These are phyloP conservation scores for Dalbergia cochinchinensis DNA, from an alignment of 306 rosid species.

Conservation along the genomic window DNA sequence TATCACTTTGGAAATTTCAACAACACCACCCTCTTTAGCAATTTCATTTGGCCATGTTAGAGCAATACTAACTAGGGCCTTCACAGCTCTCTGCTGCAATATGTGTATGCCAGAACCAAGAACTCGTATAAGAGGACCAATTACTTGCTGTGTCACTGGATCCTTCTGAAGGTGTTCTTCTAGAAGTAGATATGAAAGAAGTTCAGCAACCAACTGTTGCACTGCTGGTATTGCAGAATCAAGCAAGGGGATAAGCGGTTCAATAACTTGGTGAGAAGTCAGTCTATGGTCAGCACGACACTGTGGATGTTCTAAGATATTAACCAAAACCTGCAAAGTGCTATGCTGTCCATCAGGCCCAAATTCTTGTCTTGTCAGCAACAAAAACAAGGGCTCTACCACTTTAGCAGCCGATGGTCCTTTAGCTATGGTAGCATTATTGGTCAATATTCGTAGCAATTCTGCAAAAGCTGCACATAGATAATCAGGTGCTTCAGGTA, in stretches of 20 bases:
- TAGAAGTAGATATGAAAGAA: slow-evolving; percentile 85
- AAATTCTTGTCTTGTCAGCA: slow-evolving; percentile 83
- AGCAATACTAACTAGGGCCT: slow-evolving; percentile 96
- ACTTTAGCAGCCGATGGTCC: slow-evolving; percentile 93
- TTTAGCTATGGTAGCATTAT: slow-evolving; percentile 95
- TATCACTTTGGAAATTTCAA: slow-evolving; percentile 91
- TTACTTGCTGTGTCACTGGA: slow-evolving; percentile 85
- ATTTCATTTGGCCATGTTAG: slow-evolving; percentile 96
- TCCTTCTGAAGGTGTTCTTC: slow-evolving; percentile 95
- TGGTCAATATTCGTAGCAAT: slow-evolving; percentile 93
- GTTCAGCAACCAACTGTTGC: slow-evolving; percentile 98
- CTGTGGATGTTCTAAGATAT: slow-evolving; percentile 93
- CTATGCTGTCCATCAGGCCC: slow-evolving; percentile 98
- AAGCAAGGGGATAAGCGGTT: slow-evolving; percentile 91
- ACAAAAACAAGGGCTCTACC: slow-evolving; percentile 87
- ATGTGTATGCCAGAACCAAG: slow-evolving; percentile 92
- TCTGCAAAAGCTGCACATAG: slow-evolving; percentile 90
- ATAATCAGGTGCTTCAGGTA: slow-evolving; percentile 92
- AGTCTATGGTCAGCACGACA: slow-evolving; percentile 89
- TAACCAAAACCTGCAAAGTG: slow-evolving; percentile 93
- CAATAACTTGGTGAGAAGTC: slow-evolving; percentile 87
- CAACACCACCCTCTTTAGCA: slow-evolving; percentile 97
- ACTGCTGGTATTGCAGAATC: slow-evolving; percentile 92
- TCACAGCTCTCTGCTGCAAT: slow-evolving; percentile 97
- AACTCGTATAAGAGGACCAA: slow-evolving; percentile 87